Conservation (phyloP, 225 moss, liverwort and hornwort genomes). For the Asterella californica region DNA sequence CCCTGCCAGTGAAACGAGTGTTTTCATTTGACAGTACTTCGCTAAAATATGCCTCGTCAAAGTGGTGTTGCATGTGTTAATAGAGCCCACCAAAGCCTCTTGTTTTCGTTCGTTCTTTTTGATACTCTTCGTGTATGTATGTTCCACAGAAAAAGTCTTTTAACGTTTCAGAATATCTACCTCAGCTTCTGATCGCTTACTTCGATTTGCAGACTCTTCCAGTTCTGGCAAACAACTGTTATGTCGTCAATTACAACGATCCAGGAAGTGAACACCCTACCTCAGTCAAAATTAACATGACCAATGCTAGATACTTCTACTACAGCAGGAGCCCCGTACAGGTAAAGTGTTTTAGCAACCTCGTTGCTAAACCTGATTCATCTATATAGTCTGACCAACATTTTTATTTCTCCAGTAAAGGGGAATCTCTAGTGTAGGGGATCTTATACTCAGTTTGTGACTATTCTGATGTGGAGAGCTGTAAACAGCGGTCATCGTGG, state of each 20-base stretch:
- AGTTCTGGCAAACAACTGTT: not conserved
- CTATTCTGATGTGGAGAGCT: not conserved
- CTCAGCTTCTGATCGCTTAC: not conserved
- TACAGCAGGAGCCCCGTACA: not conserved
- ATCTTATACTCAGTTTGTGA: not conserved
- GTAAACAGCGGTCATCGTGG: not conserved
- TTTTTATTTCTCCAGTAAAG: not conserved
- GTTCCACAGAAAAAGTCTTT: too few relatives aligned
- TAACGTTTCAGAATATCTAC: not conserved
- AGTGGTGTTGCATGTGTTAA: too few relatives aligned
- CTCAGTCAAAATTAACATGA: not conserved
- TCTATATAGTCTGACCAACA: not conserved
- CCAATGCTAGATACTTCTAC: not conserved
- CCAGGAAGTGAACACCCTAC: not conserved
- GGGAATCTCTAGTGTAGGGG: not conserved
- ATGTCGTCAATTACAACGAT: not conserved
- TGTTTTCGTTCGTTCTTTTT: too few relatives aligned
- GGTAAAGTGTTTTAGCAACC: not conserved
- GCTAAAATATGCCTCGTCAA: not conserved
- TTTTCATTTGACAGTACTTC: not conserved
- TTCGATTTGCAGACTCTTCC: not conserved
- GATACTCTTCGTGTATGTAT: too few relatives aligned
- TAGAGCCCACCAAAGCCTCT: too few relatives aligned
- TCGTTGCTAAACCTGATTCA: not conserved
- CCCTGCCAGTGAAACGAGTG: not conserved